Conservation (phyloP, 192 early-diverging fungal species). For the Spinellus fusiger region DNA sequence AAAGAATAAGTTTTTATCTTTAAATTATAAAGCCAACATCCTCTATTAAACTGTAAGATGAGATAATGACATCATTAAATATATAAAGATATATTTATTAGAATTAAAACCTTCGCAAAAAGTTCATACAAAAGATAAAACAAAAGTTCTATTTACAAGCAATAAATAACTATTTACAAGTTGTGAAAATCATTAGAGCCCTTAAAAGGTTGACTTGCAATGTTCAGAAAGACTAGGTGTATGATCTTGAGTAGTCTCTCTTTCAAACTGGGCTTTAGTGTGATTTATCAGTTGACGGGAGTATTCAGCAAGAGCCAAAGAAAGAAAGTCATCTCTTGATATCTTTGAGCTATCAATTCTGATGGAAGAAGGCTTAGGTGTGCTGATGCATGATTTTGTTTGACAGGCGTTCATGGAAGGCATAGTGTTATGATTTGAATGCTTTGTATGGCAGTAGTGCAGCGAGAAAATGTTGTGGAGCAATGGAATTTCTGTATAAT, state of each 20-base stretch:
- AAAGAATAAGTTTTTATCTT: no score
- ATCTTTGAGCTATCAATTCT: background rate
- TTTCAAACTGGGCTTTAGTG: slow-evolving; percentile 2
- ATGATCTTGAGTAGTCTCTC: background rate
- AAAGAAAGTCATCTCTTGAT: slow-evolving; percentile 4
- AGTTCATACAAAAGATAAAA: background rate
- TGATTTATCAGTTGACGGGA: slow-evolving; percentile 2
- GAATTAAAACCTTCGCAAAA: no score
- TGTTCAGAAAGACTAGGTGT: no score
- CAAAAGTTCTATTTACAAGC: background rate
- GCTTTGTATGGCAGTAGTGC: background rate
- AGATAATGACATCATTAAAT: no score
- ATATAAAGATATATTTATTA: no score
- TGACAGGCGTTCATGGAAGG: background rate
- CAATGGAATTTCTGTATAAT: no score
- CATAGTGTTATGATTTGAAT: background rate
- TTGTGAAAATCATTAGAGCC: no score
- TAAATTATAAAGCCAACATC: no score
- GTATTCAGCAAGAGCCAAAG: slow-evolving; percentile 4
- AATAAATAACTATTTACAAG: no score
- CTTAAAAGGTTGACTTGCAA: no score
- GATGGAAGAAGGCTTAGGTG: background rate
- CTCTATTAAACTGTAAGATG: no score
- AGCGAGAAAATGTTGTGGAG: background rate
- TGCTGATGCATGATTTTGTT: no score